Conservation (phyloP, 1,284 basidiomycete species). For the Leccinum pachyderme region DNA sequence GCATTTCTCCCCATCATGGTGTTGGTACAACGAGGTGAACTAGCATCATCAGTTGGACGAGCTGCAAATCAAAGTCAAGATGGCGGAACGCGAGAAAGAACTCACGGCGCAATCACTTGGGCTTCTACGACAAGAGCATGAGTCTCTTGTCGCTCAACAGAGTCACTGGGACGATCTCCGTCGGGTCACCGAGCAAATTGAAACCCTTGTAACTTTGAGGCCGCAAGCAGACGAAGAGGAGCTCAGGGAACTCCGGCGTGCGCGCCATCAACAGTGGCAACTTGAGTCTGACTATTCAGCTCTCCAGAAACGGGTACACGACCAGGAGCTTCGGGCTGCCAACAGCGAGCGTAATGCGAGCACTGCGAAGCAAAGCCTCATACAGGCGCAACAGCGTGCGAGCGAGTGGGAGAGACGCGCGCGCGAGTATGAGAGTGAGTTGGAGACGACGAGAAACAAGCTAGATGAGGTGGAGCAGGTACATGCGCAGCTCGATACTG, state of each 20-base stretch:
- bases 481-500: conserved; percentile 63
- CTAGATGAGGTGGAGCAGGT: conserved; percentile 66
- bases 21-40: not conserved
- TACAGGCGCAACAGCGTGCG: conserved; percentile 71
- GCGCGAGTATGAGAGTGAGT: conserved; percentile 63
- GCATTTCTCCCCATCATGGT: conserved; percentile 17
- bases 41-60: conserved; percentile 48
- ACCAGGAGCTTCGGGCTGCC: conserved; percentile 59
- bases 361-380: conserved; percentile 59
- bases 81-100: conserved; percentile 62
- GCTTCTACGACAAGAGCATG: conserved; percentile 56
- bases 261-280: conserved; percentile 61
- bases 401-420: conserved; percentile 76
- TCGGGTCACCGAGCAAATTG: conserved; percentile 66
- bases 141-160: conserved; percentile 58
- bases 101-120: conserved; percentile 47
- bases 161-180: conserved; percentile 70
- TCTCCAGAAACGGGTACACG: conserved; percentile 69
- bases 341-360: conserved; percentile 60
- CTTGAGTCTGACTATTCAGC: conserved; percentile 65
- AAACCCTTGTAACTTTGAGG: conserved; percentile 57
- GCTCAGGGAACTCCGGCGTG: conserved; percentile 60
- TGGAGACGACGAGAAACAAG: conserved; percentile 56
- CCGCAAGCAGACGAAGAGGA: conserved; percentile 69
- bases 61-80: conserved; percentile 55